Percentiles rank a stretch among this genome's conserved stretches.
phyloP scores from a whole-genome alignment of 768 basidiomycete genomes.

The Russula ochroleuca region DNA sequence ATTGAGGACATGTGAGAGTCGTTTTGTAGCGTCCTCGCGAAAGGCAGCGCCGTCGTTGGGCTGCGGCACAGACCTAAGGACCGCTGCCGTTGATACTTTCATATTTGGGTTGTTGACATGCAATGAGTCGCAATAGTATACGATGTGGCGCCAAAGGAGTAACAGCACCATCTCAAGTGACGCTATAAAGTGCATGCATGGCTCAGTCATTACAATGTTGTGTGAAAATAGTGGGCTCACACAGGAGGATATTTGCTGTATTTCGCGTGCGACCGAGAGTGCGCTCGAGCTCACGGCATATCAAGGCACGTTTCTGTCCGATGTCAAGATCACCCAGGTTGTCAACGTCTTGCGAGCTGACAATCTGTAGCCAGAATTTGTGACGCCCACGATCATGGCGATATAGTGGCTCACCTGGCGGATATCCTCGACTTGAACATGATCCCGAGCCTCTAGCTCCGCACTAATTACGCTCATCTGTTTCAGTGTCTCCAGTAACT shows the following conservation, averaged over 20 bases:
- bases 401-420: constrained; percentile 50
- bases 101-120: constrained; percentile 39
- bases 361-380: constrained; percentile 38
- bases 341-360: constrained; percentile 47
- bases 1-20: constrained; percentile 51
- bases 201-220: background rate
- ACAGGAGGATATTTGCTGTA: constrained; percentile 52
- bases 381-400: background rate
- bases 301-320: constrained; percentile 60
- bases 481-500: constrained; percentile 57
- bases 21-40: constrained; percentile 50
- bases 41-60: constrained; percentile 57
- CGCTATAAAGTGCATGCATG: constrained; percentile 37
- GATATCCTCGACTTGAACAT: constrained; percentile 64
- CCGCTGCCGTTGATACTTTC: constrained; percentile 41
- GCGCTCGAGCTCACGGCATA: constrained; percentile 56
- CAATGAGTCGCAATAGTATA: constrained; percentile 53
- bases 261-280: constrained; percentile 40
- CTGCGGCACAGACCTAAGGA: constrained; percentile 51
- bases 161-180: constrained; percentile 76
- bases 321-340: constrained; percentile 66
- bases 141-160: constrained; percentile 75
- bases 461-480: constrained; percentile 64
- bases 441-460: constrained; percentile 69
- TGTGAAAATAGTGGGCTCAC: constrained; percentile 38